A percentile compares a stretch with the other conserved stretches of the same genome.
phyloP scores from a whole-genome alignment of 129 eudicot species.

The Pittosporum tobira region DNA sequence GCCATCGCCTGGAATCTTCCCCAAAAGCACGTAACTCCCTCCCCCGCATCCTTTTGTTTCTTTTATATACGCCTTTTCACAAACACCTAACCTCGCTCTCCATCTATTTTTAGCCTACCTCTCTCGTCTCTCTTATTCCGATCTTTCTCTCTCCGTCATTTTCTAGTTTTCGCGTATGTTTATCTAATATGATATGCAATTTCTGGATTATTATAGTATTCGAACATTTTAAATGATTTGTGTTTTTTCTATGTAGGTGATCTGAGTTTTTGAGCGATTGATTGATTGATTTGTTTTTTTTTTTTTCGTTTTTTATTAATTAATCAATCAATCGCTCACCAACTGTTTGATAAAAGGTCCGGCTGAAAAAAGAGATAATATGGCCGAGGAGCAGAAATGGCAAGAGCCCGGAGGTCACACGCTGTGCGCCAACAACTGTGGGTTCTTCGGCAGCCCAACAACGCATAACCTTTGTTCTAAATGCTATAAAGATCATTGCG shows the following conservation, averaged over 20 bases:
- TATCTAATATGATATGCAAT: neutral
- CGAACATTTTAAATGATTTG: neutral
- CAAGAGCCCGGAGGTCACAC: constrained; percentile 42
- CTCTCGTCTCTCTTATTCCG: neutral
- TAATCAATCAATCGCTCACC: constrained; percentile 21
- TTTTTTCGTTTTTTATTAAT: no score
- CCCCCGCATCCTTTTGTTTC: constrained; percentile 19
- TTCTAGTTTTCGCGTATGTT: constrained; percentile 10
- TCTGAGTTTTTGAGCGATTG: constrained; percentile 13
- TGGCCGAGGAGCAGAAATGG: constrained; percentile 57
- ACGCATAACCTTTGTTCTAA: constrained; percentile 50
- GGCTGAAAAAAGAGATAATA: neutral
- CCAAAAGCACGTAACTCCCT: constrained; percentile 25
- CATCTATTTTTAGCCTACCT: constrained; percentile 1
- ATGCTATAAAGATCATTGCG: constrained; percentile 40
- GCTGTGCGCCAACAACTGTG: constrained; percentile 47
- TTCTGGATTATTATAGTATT: constrained; percentile 1
- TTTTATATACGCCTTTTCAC: neutral
- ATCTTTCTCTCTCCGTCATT: constrained; percentile 11
- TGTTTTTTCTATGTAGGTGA: neutral
- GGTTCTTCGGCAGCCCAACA: constrained; percentile 46
- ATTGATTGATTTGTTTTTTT: constrained; percentile 16
- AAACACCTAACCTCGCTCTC: constrained; percentile 4
- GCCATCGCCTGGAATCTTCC: constrained; percentile 28
- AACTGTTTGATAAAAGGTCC: neutral